A percentile compares a stretch with the other conserved stretches of the same genome.
phyloP scores from a whole-genome alignment of 352 stramenopile species.

The Phytophthora multivora region DNA sequence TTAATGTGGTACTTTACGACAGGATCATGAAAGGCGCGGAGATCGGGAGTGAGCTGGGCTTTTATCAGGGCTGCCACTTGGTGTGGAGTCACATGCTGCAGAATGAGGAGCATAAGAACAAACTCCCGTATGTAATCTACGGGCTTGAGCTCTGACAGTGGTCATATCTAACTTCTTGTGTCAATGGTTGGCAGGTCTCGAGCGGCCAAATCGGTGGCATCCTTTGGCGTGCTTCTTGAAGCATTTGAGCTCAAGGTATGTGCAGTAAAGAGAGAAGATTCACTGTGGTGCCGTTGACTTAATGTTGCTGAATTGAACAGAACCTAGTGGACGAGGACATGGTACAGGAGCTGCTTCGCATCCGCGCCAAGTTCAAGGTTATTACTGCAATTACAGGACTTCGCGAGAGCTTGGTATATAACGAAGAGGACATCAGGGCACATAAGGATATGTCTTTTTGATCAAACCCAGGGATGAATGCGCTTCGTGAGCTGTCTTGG shows the following conservation, averaged over 20 bases:
- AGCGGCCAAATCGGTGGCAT: slow-evolving; percentile 61
- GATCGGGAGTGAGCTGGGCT: slow-evolving; percentile 82
- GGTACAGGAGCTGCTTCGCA: slow-evolving; percentile 65
- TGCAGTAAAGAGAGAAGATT: not conserved
- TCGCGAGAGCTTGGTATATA: slow-evolving; percentile 68
- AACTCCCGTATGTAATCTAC: slow-evolving; percentile 48
- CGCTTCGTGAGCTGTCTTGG: no score
- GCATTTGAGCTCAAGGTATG: slow-evolving; percentile 72
- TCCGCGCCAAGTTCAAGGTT: slow-evolving; percentile 86
- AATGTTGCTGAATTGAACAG: slow-evolving; percentile 30
- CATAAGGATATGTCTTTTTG: slow-evolving; percentile 90
- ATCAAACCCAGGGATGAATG: not conserved
- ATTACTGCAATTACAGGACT: slow-evolving; percentile 67
- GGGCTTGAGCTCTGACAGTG: not conserved
- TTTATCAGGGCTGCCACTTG: slow-evolving; percentile 80
- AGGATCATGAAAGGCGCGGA: slow-evolving; percentile 81
- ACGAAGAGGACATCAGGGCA: slow-evolving; percentile 60
- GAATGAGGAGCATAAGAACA: slow-evolving; percentile 32
- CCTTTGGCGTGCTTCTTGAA: slow-evolving; percentile 58
- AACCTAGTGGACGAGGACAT: slow-evolving; percentile 85
- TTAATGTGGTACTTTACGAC: slow-evolving; percentile 5
- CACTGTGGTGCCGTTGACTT: not conserved
- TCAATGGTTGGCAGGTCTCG: slow-evolving; percentile 35
- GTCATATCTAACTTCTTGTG: slow-evolving; percentile 5
- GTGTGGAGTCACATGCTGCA: slow-evolving; percentile 72